Percentiles rank a stretch among this genome's conserved stretches.
These are phyloP conservation scores for Croton setiger DNA, from an alignment of 441 rosid species.

Conservation along the genomic window DNA sequence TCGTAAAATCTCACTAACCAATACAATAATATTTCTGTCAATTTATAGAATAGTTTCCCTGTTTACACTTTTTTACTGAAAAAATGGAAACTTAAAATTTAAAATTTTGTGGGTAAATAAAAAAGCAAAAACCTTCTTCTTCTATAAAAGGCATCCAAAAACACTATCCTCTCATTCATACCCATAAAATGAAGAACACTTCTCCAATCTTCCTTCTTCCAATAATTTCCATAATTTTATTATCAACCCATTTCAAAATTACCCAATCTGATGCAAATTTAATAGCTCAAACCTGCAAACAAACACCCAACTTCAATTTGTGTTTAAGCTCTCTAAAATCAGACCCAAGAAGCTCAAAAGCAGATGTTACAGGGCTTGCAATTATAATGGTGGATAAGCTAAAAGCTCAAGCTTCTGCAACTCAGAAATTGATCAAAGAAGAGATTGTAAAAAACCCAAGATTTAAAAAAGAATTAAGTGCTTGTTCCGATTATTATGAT, in stretches of 20 bases:
- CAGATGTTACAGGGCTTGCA: constrained; percentile 27
- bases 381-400: constrained; percentile 18
- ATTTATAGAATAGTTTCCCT: too few species aligned
- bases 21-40: too few species aligned
- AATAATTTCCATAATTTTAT: not conserved
- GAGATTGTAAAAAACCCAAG: not conserved
- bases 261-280: constrained; percentile 1
- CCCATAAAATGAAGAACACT: too few species aligned
- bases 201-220: too few species aligned
- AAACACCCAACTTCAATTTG: not conserved
- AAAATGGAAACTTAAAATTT: too few species aligned
- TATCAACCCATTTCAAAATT: not conserved
- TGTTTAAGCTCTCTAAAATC: constrained; percentile 7
- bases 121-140: too few species aligned
- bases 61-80: too few species aligned
- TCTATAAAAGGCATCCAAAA: too few species aligned
- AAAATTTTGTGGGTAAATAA: too few species aligned
- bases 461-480: constrained; percentile 11
- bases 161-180: too few species aligned
- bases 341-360: constrained; percentile 17
- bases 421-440: constrained; percentile 18
- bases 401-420: constrained; percentile 17
- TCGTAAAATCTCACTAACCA: too few species aligned
- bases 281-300: constrained; percentile 7
- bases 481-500: constrained; percentile 24